Conservation (phyloP, 805 yeast species). For the Brettanomyces naardenensis region DNA sequence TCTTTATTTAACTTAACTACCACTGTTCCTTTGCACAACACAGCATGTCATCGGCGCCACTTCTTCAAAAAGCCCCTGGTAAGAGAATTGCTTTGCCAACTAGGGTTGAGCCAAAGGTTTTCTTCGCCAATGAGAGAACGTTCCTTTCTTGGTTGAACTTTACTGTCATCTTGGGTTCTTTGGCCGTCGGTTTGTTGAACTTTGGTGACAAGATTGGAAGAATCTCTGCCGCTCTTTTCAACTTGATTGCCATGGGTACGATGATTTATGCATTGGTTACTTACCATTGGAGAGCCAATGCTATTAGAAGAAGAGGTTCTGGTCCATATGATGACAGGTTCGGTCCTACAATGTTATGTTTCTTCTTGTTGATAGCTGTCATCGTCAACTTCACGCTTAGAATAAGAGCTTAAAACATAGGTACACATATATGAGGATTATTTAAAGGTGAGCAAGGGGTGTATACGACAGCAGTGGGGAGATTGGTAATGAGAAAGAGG, state of each 20-base stretch:
- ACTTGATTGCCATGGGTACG: conserved; percentile 94
- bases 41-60: neutral
- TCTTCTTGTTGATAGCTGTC: conserved; percentile 88
- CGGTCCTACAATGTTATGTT: conserved; percentile 96
- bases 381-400: conserved; percentile 87
- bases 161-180: conserved; percentile 95
- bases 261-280: conserved; percentile 94
- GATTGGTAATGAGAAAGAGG: too few species aligned
- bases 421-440: too few species aligned
- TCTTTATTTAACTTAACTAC: too few species aligned
- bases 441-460: too few species aligned
- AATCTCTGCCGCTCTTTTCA: conserved; percentile 88
- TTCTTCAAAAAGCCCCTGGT: conserved; percentile 28
- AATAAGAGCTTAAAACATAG: conserved; percentile 41
- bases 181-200: conserved; percentile 91
- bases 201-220: conserved; percentile 94
- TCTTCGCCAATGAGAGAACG: conserved; percentile 98
- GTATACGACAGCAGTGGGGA: too few species aligned
- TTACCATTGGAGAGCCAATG: conserved; percentile 99
- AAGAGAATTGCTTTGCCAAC: conserved; percentile 97
- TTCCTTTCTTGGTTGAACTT: conserved; percentile 97
- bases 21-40: too few species aligned
- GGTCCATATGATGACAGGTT: conserved; percentile 99
- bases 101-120: conserved; percentile 97
- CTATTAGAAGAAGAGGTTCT: conserved; percentile 93